Evolutionary conservation across 2,329 filamentous ascomycete species (phyloP).

Genomic region (Clathrospora elynae): DNA sequence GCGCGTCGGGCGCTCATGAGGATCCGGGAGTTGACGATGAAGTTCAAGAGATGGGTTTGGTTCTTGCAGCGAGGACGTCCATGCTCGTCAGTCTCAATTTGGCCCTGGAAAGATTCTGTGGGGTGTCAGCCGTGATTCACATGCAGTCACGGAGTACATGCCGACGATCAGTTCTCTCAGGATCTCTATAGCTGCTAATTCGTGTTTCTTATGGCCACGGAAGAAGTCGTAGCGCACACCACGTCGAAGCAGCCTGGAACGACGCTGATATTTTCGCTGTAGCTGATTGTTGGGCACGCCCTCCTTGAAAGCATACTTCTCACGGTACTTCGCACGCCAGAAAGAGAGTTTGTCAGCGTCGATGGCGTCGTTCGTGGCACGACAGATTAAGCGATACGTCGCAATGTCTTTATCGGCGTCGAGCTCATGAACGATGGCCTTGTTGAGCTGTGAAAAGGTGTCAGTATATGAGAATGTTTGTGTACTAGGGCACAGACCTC

Average conservation of each 20-base stretch:
- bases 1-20: constrained; percentile 34
- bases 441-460: constrained; percentile 44
- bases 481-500: constrained; percentile 28
- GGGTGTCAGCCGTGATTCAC: background rate
- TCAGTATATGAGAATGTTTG: constrained; percentile 1
- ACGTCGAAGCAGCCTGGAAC: constrained; percentile 28
- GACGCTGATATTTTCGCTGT: constrained; percentile 46
- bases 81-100: constrained; percentile 19
- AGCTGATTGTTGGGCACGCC: constrained; percentile 36
- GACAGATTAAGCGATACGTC: constrained; percentile 50
- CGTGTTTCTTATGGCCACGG: constrained; percentile 23
- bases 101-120: constrained; percentile 42
- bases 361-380: constrained; percentile 47
- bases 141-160: constrained; percentile 32
- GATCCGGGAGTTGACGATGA: constrained; percentile 38
- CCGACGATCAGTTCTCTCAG: constrained; percentile 53
- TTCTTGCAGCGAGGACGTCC: constrained; percentile 43
- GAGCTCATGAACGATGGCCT: constrained; percentile 47
- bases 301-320: constrained; percentile 48
- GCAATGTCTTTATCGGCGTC: constrained; percentile 52
- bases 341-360: constrained; percentile 50
- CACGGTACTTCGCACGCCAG: constrained; percentile 55
- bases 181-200: constrained; percentile 46
- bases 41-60: constrained; percentile 35
- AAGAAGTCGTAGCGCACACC: constrained; percentile 27